These are phyloP conservation scores for Ophiostoma australiae DNA, from an alignment of 2,329 filamentous ascomycete species.

Conservation along the genomic window DNA sequence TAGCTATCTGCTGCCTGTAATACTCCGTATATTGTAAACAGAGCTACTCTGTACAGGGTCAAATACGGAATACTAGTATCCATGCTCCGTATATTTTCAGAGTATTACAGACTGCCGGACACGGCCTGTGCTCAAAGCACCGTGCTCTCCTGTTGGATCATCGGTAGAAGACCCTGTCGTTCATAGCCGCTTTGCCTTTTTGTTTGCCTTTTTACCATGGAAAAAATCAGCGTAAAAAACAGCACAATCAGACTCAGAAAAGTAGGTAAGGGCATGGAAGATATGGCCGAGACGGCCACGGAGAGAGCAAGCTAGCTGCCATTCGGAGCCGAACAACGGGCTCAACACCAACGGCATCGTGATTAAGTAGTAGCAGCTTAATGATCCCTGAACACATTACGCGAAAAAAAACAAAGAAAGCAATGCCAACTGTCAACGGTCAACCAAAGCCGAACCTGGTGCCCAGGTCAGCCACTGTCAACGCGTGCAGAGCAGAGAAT, in stretches of 20 bases:
- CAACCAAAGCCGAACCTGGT: neutral
- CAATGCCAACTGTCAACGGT: neutral
- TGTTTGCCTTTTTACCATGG: constrained; percentile 1
- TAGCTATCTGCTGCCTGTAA: neutral
- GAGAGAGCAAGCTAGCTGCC: neutral
- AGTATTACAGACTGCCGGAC: neutral
- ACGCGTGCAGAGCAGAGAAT: neutral
- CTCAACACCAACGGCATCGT: neutral
- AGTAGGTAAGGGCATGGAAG: too few relatives aligned
- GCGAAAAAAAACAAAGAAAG: neutral
- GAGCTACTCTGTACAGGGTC: neutral
- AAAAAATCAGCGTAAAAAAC: neutral
- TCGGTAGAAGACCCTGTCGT: neutral
- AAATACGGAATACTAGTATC: neutral
- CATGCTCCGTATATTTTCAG: neutral
- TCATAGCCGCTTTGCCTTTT: constrained; percentile 5
- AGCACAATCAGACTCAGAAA: too few relatives aligned
- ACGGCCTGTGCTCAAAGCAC: constrained; percentile 12
- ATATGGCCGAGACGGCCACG: neutral
- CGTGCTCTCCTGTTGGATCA: neutral
- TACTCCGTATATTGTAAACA: neutral
- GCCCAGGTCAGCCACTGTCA: neutral
- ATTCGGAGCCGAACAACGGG: neutral
- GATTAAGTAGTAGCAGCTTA: neutral
- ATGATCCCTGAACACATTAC: neutral